Percentiles rank a stretch among this genome's conserved stretches.
Evolutionary conservation across 495 filamentous ascomycete genomes (phyloP).

Genomic region (Penicillium lagena): DNA sequence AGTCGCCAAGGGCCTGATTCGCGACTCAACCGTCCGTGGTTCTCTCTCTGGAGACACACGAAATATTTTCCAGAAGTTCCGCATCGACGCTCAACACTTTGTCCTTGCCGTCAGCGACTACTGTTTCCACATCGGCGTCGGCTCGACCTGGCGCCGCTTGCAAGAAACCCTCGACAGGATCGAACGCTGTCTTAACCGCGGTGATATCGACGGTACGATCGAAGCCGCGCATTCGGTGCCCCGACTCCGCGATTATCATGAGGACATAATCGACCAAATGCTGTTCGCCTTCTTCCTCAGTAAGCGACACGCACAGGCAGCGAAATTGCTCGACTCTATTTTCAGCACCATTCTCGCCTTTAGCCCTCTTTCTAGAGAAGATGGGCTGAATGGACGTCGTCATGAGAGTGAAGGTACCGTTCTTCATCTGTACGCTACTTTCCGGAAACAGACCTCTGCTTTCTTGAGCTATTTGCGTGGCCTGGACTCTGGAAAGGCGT

Average conservation of each 20-base stretch:
- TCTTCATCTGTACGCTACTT: constrained; percentile 50
- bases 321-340: constrained; percentile 71
- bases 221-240: constrained; percentile 53
- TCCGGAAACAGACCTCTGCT: constrained; percentile 61
- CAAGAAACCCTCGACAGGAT: constrained; percentile 56
- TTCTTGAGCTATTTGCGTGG: constrained; percentile 44
- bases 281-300: constrained; percentile 65
- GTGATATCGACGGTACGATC: constrained; percentile 39
- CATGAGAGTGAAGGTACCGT: constrained; percentile 37
- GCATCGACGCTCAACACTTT: constrained; percentile 73
- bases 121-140: constrained; percentile 71
- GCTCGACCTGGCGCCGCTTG: constrained; percentile 63
- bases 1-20: constrained; percentile 63
- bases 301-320: constrained; percentile 49
- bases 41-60: constrained; percentile 31
- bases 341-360: constrained; percentile 69
- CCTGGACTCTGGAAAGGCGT: constrained; percentile 42
- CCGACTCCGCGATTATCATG: constrained; percentile 62
- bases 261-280: constrained; percentile 70
- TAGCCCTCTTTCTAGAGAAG: constrained; percentile 40
- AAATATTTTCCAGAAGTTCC: constrained; percentile 54
- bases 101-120: constrained; percentile 61
- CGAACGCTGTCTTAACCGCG: constrained; percentile 48
- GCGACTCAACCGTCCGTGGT: constrained; percentile 43
- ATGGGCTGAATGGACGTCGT: constrained; percentile 31